Conservation (phyloP, 176 grass and related monocot species). For the Triticum monococcum region DNA sequence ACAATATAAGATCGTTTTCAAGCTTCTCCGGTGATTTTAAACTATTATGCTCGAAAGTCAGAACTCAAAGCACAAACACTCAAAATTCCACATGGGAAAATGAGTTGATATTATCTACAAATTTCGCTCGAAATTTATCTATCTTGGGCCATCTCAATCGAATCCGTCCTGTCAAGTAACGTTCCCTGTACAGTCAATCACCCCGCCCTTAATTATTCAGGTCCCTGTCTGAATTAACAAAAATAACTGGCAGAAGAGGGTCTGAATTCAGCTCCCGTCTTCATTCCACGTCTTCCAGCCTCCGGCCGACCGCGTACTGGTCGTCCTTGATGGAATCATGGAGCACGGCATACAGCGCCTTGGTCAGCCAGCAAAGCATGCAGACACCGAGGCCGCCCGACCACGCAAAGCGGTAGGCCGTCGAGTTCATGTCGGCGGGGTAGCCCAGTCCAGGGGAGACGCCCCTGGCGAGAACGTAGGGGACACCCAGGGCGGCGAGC, state of each 20-base stretch:
- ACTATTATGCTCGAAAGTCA: not conserved
- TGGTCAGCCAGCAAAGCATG: conserved; percentile 16
- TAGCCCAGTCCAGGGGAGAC: conserved; percentile 42
- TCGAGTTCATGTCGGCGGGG: conserved; percentile 33
- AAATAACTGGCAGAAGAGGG: not conserved
- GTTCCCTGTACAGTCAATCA: not conserved
- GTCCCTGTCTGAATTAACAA: not conserved
- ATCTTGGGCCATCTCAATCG: not conserved
- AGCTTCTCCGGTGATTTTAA: not conserved
- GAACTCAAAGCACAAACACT: not conserved
- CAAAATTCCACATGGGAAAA: too few species aligned
- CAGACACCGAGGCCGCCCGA: conserved; percentile 25
- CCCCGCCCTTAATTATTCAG: not conserved
- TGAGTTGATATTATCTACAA: too few species aligned
- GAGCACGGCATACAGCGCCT: conserved; percentile 1
- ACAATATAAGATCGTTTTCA: too few species aligned
- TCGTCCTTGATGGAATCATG: conserved; percentile 55
- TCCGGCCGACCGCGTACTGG: conserved; percentile 44
- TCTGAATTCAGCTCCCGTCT: not conserved
- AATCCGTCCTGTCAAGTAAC: not conserved
- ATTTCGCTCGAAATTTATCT: too few species aligned
- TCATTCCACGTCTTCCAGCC: conserved; percentile 36
- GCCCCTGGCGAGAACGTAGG: conserved; percentile 42
- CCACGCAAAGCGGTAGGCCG: conserved; percentile 53
- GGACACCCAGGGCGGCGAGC: conserved; percentile 35